Percentiles rank a stretch among this genome's conserved stretches.
phyloP scores from a whole-genome alignment of 441 rosid genomes.

The Pelargonium exstipulatum region DNA sequence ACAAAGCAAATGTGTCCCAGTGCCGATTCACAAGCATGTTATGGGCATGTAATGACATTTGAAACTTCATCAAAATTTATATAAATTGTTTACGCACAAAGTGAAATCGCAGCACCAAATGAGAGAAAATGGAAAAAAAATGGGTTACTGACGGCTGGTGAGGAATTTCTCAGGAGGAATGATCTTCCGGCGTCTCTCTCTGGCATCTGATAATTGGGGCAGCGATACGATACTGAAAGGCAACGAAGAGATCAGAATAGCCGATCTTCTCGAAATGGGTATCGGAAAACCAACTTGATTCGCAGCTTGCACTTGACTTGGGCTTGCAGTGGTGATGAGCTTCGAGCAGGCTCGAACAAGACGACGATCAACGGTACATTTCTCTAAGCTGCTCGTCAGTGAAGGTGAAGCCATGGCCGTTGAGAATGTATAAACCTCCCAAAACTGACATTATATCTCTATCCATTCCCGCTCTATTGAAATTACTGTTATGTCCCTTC shows the following conservation, averaged over 20 bases:
- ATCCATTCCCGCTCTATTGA: neutral
- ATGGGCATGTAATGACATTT: neutral
- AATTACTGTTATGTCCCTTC: neutral
- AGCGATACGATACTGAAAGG: slow-evolving; percentile 11
- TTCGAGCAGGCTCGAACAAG: neutral
- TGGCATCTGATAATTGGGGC: slow-evolving; percentile 50
- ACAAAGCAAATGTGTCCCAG: no score
- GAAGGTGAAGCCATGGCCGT: slow-evolving; percentile 8
- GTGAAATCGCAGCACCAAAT: neutral
- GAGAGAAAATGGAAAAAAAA: neutral
- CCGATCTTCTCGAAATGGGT: slow-evolving; percentile 10
- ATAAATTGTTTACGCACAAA: neutral
- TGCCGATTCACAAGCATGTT: no score
- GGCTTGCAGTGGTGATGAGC: no score
- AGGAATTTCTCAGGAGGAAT: slow-evolving; percentile 67
- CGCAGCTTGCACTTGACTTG: neutral
- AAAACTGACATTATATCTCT: neutral
- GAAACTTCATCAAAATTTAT: neutral
- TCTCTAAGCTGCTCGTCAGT: neutral
- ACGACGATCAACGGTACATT: neutral
- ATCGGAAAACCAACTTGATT: slow-evolving; percentile 2
- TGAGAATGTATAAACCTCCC: neutral
- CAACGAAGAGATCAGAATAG: slow-evolving; percentile 2
- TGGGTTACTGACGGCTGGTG: slow-evolving; percentile 39
- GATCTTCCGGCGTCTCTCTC: slow-evolving; percentile 70